These are phyloP conservation scores for Fusarium pseudonygamai DNA, from an alignment of 2,329 filamentous ascomycete genomes.

Conservation along the genomic window DNA sequence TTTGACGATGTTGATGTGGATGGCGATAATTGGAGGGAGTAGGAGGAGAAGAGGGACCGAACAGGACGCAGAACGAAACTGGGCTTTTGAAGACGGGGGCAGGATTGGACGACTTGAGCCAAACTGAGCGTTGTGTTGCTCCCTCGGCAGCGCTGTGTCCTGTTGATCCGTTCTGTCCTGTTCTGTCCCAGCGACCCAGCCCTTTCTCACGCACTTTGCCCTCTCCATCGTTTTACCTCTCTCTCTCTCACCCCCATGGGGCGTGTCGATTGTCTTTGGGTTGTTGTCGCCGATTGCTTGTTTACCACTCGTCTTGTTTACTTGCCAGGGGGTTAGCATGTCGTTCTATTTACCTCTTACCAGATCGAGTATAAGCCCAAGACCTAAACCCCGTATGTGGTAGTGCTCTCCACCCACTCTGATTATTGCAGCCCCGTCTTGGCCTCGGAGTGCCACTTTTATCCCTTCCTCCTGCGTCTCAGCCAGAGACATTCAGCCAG, in stretches of 20 bases:
- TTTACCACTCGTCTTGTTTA: conserved; percentile 42
- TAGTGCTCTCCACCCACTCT: conserved; percentile 17
- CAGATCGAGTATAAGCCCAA: conserved; percentile 24
- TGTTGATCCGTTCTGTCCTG: conserved; percentile 32
- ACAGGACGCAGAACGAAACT: conserved; percentile 46
- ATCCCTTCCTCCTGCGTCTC: conserved; percentile 40
- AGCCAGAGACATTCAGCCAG: conserved; percentile 34
- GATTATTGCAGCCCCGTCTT: conserved; percentile 23
- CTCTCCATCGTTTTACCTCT: conserved; percentile 21
- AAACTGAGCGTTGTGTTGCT: conserved; percentile 27
- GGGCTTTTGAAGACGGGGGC: conserved; percentile 53
- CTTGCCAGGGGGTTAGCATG: conserved; percentile 20
- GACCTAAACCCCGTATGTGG: conserved; percentile 14
- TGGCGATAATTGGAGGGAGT: conserved; percentile 52
- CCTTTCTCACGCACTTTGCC: conserved; percentile 7
- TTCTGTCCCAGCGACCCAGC: conserved; percentile 28
- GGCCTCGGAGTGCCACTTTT: conserved; percentile 17
- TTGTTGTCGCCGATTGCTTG: conserved; percentile 19
- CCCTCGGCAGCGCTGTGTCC: conserved; percentile 32
- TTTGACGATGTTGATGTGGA: conserved; percentile 45
- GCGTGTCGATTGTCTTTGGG: conserved; percentile 39
- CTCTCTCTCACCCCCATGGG: conserved; percentile 25
- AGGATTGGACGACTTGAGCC: conserved; percentile 42
- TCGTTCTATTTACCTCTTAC: conserved; percentile 40
- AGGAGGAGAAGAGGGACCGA: conserved; percentile 41